These are phyloP conservation scores for Cladosporium halotolerans DNA, from an alignment of 2,329 filamentous ascomycete species.

Conservation along the genomic window DNA sequence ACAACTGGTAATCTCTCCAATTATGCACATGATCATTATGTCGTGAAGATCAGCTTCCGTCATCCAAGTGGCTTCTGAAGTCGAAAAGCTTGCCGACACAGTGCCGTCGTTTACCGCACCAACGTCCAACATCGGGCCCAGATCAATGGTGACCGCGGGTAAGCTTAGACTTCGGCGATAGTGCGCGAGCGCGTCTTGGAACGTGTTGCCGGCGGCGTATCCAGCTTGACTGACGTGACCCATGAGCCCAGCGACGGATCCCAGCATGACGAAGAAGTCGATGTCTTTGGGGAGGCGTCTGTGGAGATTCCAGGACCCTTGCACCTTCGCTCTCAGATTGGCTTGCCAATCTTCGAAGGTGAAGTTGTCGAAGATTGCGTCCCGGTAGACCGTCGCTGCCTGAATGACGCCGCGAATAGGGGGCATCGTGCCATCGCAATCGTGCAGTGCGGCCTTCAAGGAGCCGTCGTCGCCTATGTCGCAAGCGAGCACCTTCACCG, in stretches of 20 bases:
- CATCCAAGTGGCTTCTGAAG: not conserved
- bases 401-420: constrained; percentile 21
- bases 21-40: not conserved
- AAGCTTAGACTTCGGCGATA: constrained; percentile 25
- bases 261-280: constrained; percentile 30
- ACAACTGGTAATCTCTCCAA: not conserved
- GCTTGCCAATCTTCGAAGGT: constrained; percentile 17
- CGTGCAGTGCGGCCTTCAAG: not conserved
- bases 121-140: constrained; percentile 17
- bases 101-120: not conserved
- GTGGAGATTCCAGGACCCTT: constrained; percentile 25
- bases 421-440: not conserved
- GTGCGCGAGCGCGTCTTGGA: constrained; percentile 21
- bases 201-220: constrained; percentile 22
- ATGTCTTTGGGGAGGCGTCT: constrained; percentile 16
- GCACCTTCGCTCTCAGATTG: constrained; percentile 21
- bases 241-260: constrained; percentile 19
- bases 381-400: constrained; percentile 30
- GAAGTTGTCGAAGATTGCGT: constrained; percentile 21
- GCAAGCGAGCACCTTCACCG: not conserved
- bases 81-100: not conserved
- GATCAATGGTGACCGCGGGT: constrained; percentile 22
- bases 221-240: constrained; percentile 22
- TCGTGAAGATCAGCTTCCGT: not conserved
- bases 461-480: not conserved